Conservation (phyloP, 2,329 filamentous ascomycete genomes). For the Ascochyta koolunga region DNA sequence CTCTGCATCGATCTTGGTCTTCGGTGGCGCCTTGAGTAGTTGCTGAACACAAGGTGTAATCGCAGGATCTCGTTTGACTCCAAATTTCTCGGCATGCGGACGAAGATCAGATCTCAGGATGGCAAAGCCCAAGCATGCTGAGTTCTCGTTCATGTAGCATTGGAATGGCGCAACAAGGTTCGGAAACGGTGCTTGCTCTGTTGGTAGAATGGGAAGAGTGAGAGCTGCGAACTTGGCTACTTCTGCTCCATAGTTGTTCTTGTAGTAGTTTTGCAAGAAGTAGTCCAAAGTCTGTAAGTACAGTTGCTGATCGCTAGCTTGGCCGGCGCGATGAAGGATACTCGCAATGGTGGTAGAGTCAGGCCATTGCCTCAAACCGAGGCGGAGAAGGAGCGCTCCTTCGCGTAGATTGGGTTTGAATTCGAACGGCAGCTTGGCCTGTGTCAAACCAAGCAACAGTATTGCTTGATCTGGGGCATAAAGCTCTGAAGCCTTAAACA, state of each 20-base stretch:
- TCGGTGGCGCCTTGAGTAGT: conserved; percentile 74
- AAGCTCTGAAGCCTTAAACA: conserved; percentile 46
- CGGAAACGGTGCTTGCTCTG: conserved; percentile 68
- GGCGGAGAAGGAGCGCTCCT: conserved; percentile 71
- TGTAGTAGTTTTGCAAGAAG: conserved; percentile 79
- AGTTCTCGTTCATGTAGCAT: conserved; percentile 82
- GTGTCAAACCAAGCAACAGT: conserved; percentile 41
- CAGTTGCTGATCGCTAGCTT: conserved; percentile 57
- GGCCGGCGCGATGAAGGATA: conserved; percentile 72
- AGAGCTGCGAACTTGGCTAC: conserved; percentile 61
- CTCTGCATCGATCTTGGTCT: conserved; percentile 68
- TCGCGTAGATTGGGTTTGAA: conserved; percentile 62
- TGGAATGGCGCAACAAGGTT: conserved; percentile 72
- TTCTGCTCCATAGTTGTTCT: conserved; percentile 70
- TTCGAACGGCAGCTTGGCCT: conserved; percentile 79
- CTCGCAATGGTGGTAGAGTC: conserved; percentile 75
- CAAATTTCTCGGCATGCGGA: conserved; percentile 81
- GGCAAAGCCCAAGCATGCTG: conserved; percentile 78
- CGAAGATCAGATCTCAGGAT: conserved; percentile 79
- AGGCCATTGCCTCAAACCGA: conserved; percentile 78
- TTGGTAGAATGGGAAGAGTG: conserved; percentile 64
- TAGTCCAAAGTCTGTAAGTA: conserved; percentile 78
- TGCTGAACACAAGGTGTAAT: conserved; percentile 77
- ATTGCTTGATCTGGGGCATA: conserved; percentile 45
- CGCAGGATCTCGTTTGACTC: conserved; percentile 80